Percentiles rank a stretch among this genome's conserved stretches.
Evolutionary conservation across 192 early-diverging fungal genomes (phyloP).

Genomic region (Coemansia sp.): DNA sequence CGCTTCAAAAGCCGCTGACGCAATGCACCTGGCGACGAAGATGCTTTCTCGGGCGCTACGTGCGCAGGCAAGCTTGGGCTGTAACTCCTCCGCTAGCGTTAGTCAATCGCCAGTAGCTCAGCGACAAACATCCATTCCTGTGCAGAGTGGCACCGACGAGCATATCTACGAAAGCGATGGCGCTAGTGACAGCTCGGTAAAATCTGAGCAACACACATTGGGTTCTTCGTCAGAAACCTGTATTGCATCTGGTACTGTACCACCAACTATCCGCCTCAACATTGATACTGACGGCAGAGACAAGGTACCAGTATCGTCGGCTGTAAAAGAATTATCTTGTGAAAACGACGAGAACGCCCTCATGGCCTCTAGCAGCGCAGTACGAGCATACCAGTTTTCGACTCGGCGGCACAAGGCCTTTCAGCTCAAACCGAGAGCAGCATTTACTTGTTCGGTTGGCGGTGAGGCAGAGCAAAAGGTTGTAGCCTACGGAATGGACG

Average conservation of each 20-base stretch:
- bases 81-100: neutral
- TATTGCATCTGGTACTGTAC: neutral
- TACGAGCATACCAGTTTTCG: slow-evolving; percentile 23
- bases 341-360: neutral
- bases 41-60: neutral
- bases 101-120: neutral
- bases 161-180: neutral
- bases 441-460: slow-evolving; percentile 26
- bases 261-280: neutral
- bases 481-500: slow-evolving; percentile 41
- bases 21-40: slow-evolving; percentile 33
- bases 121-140: neutral
- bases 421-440: slow-evolving; percentile 39
- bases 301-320: neutral
- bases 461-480: slow-evolving; percentile 12
- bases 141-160: neutral
- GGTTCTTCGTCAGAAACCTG: neutral
- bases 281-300: neutral
- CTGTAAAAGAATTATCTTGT: neutral
- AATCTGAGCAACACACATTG: neutral
- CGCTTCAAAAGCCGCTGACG: slow-evolving; percentile 25
- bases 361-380: neutral
- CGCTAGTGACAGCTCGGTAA: neutral
- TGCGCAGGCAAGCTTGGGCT: neutral
- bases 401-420: slow-evolving; percentile 26